Base-by-base conservation (phyloP, 371 early-diverging fungal species). In the Apophysomyces elegans region DNA sequence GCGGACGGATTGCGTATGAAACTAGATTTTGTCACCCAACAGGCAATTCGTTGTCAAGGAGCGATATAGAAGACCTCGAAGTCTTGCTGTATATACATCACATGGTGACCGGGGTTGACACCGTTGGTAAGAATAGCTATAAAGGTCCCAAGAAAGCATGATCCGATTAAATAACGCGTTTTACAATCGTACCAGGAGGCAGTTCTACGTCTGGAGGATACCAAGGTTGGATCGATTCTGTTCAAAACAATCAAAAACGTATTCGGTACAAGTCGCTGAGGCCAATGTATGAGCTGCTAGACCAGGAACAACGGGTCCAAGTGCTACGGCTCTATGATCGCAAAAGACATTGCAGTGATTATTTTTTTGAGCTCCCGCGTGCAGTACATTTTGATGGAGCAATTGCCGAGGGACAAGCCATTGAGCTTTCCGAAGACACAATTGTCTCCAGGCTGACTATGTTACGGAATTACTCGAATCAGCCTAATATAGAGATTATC, bases 381-480 rank as follows among this genome's bases (percentile, higher is more conserved):
- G 54, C 8, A 50, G 21, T n/a, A 50, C 54, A 50, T 50, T 50
- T 50, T 26, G 54, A 50, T 21, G 54, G 54, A 5, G 9, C 21
- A 5, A 26, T 21, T n/a, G 54, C 54, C 5, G 54, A 50, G 9
- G 3, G 8, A 5, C 16, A 21, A 50, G 54, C 54, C 1, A 50
- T 50, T 2, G 54, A 50, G 21, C 9, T 50, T 21, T 18, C n/a
- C 1, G 11, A 16, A 11, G 21, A n/a, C 9, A 50, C 9, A 2
- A 8, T 26, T n/a, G 16, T 21, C 9, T 21, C 21, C n/a, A 50
- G 21, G 21, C 5, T 18, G 5, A 50, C 21, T 5, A 50, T 50
- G 54, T 4, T 50, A 9, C 16, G 21, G 21, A 9, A 50, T 9
- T 50, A 21, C 11, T 18, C 21, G 1, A 21, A 5, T 2, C 54